These are phyloP conservation scores for Tuber brumale DNA, from an alignment of 495 filamentous ascomycete genomes.

Conservation along the genomic window DNA sequence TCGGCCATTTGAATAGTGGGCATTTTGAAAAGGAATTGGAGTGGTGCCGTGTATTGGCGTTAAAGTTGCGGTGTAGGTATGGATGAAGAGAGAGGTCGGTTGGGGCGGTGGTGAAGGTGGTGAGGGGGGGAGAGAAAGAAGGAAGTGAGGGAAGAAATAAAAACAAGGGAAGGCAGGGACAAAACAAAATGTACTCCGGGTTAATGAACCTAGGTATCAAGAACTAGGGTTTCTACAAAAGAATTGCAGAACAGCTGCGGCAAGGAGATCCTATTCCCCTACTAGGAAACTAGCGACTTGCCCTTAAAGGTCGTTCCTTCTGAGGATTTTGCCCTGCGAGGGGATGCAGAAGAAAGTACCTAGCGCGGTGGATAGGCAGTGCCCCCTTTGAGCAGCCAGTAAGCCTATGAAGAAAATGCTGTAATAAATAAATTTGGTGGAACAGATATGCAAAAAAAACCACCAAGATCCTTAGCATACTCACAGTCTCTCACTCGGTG, in stretches of 20 bases:
- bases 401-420: background rate
- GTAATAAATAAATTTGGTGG: background rate
- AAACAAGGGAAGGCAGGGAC: background rate
- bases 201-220: background rate
- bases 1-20: background rate
- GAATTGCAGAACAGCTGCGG: background rate
- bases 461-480: background rate
- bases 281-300: background rate
- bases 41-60: background rate
- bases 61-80: background rate
- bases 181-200: fast-evolving
- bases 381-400: background rate
- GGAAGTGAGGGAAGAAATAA: background rate
- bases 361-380: fast-evolving
- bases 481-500: background rate
- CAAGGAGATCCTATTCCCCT: background rate
- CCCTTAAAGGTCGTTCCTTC: background rate
- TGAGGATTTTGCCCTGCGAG: background rate
- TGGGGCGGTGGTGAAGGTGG: background rate
- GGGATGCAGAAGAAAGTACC: background rate
- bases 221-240: background rate
- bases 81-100: background rate
- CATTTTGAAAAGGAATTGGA: background rate
- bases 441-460: background rate
- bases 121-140: background rate